Evolutionary conservation across 345 rosid genomes (phyloP).

Genomic region (Pugionium dolabratum): DNA sequence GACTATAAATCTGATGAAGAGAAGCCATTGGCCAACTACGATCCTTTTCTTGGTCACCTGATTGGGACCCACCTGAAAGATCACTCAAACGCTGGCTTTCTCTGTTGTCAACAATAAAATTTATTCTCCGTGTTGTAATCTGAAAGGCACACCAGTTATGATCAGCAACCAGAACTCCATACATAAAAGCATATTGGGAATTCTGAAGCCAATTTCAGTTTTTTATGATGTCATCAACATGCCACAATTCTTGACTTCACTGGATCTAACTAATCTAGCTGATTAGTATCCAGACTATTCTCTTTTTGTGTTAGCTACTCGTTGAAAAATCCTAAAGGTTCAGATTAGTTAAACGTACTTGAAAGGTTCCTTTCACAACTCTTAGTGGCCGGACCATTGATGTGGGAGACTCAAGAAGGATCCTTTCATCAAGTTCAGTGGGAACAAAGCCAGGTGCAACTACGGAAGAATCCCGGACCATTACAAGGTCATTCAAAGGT

Average conservation of each 20-base stretch:
- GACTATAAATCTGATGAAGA: conserved; percentile 93
- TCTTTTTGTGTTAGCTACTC: conserved; percentile 14
- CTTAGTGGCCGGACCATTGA: conserved; percentile 93
- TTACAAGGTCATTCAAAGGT: conserved; percentile 52
- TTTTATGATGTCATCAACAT: conserved; percentile 11
- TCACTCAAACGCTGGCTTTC: conserved; percentile 46
- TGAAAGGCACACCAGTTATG: conserved; percentile 40
- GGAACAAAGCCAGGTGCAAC: conserved; percentile 86
- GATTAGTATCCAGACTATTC: conserved; percentile 8
- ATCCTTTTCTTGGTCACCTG: conserved; percentile 66
- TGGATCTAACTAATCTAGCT: conserved; percentile 19
- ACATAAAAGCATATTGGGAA: conserved; percentile 20
- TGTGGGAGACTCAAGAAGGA: conserved; percentile 86
- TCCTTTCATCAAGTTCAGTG: conserved; percentile 86
- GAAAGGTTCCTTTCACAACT: conserved; percentile 88
- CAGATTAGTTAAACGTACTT: conserved; percentile 54
- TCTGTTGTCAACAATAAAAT: conserved; percentile 74
- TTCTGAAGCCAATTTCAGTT: conserved; percentile 1
- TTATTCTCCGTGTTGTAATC: conserved; percentile 89
- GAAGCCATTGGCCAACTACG: conserved; percentile 85
- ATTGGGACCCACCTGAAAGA: conserved; percentile 51
- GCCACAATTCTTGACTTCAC: conserved; percentile 30
- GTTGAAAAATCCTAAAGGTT: conserved; percentile 16
- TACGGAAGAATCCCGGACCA: conserved; percentile 56
- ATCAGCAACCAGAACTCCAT: conserved; percentile 28